Conservation (phyloP, 2,329 filamentous ascomycete genomes). For the Pestalotiopsis sp. region DNA sequence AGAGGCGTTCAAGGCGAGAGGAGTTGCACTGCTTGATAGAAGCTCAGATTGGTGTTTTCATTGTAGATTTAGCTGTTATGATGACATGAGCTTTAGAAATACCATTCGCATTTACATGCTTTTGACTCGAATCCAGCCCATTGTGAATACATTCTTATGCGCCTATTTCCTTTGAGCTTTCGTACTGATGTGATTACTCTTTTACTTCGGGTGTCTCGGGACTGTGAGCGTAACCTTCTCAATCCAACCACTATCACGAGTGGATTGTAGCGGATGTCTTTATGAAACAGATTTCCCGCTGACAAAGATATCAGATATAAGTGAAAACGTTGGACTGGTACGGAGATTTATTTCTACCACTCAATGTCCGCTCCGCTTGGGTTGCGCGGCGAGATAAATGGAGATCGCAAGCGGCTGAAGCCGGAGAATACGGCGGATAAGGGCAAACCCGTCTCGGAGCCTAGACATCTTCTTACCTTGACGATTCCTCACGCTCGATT, state of each 20-base stretch:
- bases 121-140: background rate
- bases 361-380: background rate
- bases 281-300: background rate
- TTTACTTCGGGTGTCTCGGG: background rate
- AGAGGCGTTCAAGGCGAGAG: constrained; percentile 2
- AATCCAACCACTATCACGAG: background rate
- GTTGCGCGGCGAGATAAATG: background rate
- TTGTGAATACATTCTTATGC: background rate
- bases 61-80: background rate
- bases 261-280: too few species aligned
- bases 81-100: background rate
- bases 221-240: background rate
- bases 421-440: background rate
- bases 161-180: constrained; percentile 4
- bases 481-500: background rate
- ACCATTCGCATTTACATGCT: background rate
- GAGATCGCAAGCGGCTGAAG: background rate
- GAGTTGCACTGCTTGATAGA: background rate
- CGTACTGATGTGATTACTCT: background rate
- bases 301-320: background rate
- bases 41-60: background rate
- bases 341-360: background rate
- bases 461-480: background rate
- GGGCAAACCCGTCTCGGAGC: background rate
- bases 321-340: background rate